Evolutionary conservation across 1,284 basidiomycete genomes (phyloP), one percentile per base, ranked within the genome.

Genomic region (Ganoderma resinaceum): DNA sequence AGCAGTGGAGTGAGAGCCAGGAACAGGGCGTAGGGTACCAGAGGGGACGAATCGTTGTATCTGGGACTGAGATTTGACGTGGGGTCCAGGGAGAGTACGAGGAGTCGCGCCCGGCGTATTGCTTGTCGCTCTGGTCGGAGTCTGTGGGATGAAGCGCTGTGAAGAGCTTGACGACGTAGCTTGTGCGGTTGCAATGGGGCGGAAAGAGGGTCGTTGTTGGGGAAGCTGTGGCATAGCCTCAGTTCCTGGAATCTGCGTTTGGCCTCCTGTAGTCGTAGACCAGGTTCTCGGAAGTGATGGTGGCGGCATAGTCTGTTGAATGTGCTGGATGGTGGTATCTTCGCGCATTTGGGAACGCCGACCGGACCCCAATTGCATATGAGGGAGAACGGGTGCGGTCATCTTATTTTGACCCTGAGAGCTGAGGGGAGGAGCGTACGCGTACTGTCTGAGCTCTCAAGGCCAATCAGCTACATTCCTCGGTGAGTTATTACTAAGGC

Each of bases 361-460:
- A 8, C 53, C 59, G 1, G 76, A 66, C 33, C 76, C 71, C n/a
- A 68, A 65, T 59, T 78, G 77, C 26, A 64, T 55, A 62, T 77
- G 70, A 6, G 79, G 73, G 9, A 78, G 70, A 16, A 63, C 66
- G 1, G 74, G 75, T 9, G 72, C 69, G 35, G 71, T 74, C 70
- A 75, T 74, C 26, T 37, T 60, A 0, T 63, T 49, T 31, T 73
- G 80, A 58, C 76, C 75, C 63, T 81, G 83, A 52, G 81, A 76
- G 26, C 80, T 82, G 33, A 82, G 80, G 38, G 84, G 82, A 33
- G 84, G 84, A 9, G 76, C 80, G 75, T 90, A 92, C 26, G 86
- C 84, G 75, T 88, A 92, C 77, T 90, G 86, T 68, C 91, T 93
- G 68, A 66, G 65, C 40, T 49, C 42, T n/a, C 40, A 35, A 40